These are phyloP conservation scores for Wickerhamomyces silvicola DNA, from an alignment of 805 yeast genomes.

Conservation along the genomic window DNA sequence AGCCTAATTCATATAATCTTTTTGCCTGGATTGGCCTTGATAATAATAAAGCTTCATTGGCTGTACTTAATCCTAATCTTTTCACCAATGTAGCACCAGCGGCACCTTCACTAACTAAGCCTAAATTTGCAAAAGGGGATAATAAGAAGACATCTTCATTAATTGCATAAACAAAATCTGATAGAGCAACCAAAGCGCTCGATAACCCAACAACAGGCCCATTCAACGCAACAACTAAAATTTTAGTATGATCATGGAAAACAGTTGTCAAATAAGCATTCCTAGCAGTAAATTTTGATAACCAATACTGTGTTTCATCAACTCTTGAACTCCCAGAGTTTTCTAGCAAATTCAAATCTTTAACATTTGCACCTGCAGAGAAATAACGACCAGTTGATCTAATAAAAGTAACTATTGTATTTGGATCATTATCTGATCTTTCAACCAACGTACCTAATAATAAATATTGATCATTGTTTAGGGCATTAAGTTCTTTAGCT, in stretches of 20 bases:
- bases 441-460: slow-evolving; percentile 52
- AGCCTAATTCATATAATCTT: slow-evolving; percentile 51
- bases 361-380: slow-evolving; percentile 80
- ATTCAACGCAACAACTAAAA: slow-evolving; percentile 67
- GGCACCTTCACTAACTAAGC: slow-evolving; percentile 80
- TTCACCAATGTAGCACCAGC: slow-evolving; percentile 59
- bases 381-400: slow-evolving; percentile 70
- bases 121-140: slow-evolving; percentile 76
- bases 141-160: slow-evolving; percentile 52
- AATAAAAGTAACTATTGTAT: slow-evolving; percentile 58
- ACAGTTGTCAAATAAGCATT: slow-evolving; percentile 64
- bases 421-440: slow-evolving; percentile 55
- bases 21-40: slow-evolving; percentile 57
- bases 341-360: slow-evolving; percentile 18
- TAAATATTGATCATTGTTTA: slow-evolving; percentile 58
- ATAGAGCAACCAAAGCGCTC: slow-evolving; percentile 65
- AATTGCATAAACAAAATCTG: slow-evolving; percentile 69
- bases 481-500: slow-evolving; percentile 59
- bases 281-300: slow-evolving; percentile 56
- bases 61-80: slow-evolving; percentile 66
- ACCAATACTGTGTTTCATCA: slow-evolving; percentile 37
- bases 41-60: slow-evolving; percentile 67
- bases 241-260: slow-evolving; percentile 63
- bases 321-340: slow-evolving; percentile 6
- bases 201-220: slow-evolving; percentile 85